These are phyloP conservation scores for Diaporthe vaccinii DNA, from an alignment of 2,329 filamentous ascomycete species.

Conservation along the genomic window DNA sequence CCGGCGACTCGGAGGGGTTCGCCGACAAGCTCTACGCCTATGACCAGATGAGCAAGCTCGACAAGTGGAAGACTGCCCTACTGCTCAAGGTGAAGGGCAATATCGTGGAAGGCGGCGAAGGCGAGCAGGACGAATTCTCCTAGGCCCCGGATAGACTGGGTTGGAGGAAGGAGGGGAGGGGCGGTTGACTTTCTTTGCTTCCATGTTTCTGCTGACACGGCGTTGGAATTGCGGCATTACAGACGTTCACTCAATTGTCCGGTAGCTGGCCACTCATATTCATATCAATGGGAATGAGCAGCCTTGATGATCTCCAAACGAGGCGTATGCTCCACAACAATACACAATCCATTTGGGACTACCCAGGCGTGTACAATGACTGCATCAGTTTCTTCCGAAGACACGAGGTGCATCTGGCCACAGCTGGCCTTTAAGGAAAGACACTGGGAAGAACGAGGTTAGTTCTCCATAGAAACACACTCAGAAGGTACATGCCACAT, in stretches of 20 bases:
- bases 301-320: background rate
- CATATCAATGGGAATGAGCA: conserved; percentile 1
- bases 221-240: conserved; percentile 27
- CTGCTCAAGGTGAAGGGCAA: conserved; percentile 85
- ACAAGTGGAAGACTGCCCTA: conserved; percentile 96
- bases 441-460: background rate
- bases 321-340: background rate
- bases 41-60: conserved; percentile 92
- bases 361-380: background rate
- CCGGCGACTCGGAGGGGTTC: conserved; percentile 85
- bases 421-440: background rate
- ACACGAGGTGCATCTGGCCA: background rate
- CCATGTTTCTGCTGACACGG: conserved; percentile 20
- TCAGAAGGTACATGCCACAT: no score
- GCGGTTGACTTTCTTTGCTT: background rate
- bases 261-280: conserved; percentile 6
- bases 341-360: background rate
- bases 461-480: background rate
- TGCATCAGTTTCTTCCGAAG: background rate
- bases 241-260: conserved; percentile 27
- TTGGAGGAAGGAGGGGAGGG: background rate
- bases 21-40: conserved; percentile 89
- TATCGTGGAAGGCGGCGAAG: conserved; percentile 69
- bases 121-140: conserved; percentile 54
- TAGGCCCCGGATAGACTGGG: conserved; percentile 40